Percentiles rank a stretch among this genome's conserved stretches.
These are phyloP conservation scores for Tetrahymena thermophila DNA, from an alignment of 73 alveolate species.

Conservation along the genomic window DNA sequence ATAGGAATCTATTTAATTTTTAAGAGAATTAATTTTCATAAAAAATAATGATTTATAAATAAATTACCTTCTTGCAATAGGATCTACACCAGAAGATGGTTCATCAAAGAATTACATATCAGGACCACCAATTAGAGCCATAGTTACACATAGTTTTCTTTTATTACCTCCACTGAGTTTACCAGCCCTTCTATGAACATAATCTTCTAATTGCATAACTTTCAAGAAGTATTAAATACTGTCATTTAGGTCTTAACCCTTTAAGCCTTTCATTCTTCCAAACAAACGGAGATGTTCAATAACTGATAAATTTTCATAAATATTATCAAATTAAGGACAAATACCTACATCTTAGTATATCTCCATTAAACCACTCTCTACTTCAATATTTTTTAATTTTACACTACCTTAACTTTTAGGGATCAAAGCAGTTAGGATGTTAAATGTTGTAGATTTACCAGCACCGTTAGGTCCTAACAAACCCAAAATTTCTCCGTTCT, in stretches of 20 bases:
- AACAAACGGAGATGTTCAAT: slow-evolving; percentile 55
- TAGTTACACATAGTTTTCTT: slow-evolving; percentile 90
- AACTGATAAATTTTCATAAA: slow-evolving; percentile 64
- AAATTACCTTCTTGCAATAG: slow-evolving; percentile 67
- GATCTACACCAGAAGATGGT: slow-evolving; percentile 88
- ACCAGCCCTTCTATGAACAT: slow-evolving; percentile 51
- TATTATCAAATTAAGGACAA: slow-evolving; percentile 57
- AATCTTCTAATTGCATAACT: slow-evolving; percentile 65
- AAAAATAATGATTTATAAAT: not conserved
- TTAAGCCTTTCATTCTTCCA: slow-evolving; percentile 61
- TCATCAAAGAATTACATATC: slow-evolving; percentile 84
- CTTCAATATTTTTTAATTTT: slow-evolving; percentile 27
- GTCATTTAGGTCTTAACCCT: slow-evolving; percentile 18
- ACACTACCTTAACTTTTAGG: slow-evolving; percentile 50
- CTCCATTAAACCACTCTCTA: slow-evolving; percentile 18
- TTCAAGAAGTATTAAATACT: slow-evolving; percentile 53
- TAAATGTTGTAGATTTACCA: slow-evolving; percentile 52
- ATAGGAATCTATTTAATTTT: not conserved
- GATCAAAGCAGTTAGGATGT: slow-evolving; percentile 39
- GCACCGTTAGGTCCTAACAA: slow-evolving; percentile 58
- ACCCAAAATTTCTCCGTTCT: slow-evolving; percentile 34
- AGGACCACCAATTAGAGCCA: slow-evolving; percentile 87
- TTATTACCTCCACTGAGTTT: slow-evolving; percentile 94
- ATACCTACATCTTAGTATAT: slow-evolving; percentile 53
- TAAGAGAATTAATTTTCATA: not conserved